Conservation (phyloP, 345 rosid genomes). For the Melaleuca quinquenervia region DNA sequence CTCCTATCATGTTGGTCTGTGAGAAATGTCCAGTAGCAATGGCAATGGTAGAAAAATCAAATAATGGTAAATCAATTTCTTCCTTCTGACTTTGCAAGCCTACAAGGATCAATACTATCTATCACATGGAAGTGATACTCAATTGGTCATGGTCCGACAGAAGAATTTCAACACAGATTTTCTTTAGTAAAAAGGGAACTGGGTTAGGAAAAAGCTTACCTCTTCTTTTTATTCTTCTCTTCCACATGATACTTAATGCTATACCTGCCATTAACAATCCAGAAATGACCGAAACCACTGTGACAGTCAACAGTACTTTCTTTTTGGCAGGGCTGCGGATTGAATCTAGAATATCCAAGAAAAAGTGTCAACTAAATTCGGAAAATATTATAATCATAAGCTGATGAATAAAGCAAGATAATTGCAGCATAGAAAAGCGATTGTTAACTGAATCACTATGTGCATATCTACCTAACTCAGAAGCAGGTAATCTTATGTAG, state of each 20-base stretch:
- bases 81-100: not conserved
- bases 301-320: not conserved
- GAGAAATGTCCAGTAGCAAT: constrained; percentile 28
- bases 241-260: not conserved
- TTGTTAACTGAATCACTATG: not conserved
- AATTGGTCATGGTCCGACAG: not conserved
- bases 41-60: constrained; percentile 11
- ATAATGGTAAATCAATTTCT: constrained; percentile 8
- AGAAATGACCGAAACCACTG: not conserved
- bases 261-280: not conserved
- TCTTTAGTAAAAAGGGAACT: not conserved
- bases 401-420: not conserved
- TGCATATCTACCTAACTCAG: not conserved
- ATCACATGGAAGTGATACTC: not conserved
- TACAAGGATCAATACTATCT: not conserved
- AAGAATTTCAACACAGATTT: not conserved
- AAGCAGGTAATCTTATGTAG: not conserved
- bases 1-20: constrained; percentile 11
- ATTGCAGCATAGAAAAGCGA: not conserved
- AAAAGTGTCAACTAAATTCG: not conserved
- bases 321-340: not conserved
- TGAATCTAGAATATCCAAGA: not conserved
- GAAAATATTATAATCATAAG: not conserved
- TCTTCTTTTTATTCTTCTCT: not conserved
- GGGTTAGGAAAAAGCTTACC: not conserved